phyloP scores from a whole-genome alignment of 2,329 filamentous ascomycete species.

The Grosmannia huntii region DNA sequence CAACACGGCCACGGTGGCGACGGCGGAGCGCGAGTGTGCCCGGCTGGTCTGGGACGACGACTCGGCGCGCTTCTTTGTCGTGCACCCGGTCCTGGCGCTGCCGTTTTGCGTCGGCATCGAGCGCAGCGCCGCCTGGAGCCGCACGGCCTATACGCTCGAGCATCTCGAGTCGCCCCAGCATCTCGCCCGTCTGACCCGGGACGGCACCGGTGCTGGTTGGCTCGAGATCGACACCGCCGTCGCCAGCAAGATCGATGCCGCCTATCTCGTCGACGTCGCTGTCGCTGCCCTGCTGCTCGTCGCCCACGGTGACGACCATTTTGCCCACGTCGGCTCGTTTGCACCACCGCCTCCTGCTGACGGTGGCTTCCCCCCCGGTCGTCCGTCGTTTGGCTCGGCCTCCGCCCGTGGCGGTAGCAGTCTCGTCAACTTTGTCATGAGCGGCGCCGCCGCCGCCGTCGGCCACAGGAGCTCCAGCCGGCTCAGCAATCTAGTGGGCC shows the following conservation, averaged over 20 bases:
- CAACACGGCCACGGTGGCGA: conserved; percentile 44
- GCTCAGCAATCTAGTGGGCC: conserved; percentile 10
- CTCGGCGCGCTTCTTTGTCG: conserved; percentile 44
- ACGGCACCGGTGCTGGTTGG: conserved; percentile 45
- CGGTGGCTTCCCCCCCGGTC: conserved; percentile 6
- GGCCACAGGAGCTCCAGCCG: conserved; percentile 18
- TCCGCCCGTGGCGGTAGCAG: conserved; percentile 5
- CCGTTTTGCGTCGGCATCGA: conserved; percentile 50
- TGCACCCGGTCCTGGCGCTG: conserved; percentile 48
- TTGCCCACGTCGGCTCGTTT: conserved; percentile 37
- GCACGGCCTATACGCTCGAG: conserved; percentile 52
- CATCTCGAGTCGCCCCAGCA: conserved; percentile 49
- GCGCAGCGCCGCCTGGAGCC: conserved; percentile 44
- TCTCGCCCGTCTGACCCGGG: conserved; percentile 46
- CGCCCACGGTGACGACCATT: conserved; percentile 42
- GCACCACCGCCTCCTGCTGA: conserved; percentile 28
- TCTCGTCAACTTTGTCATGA: conserved; percentile 11
- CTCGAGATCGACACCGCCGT: conserved; percentile 49
- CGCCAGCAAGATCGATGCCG: conserved; percentile 45
- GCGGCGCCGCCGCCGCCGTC: conserved; percentile 5
- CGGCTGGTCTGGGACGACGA: conserved; percentile 61
- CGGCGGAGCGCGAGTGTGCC: conserved; percentile 56
- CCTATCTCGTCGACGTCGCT: conserved; percentile 50
- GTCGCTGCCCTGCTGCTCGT: conserved; percentile 48
- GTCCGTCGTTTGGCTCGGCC: background rate